A percentile compares a stretch with the other conserved stretches of the same genome.
Conservation (phyloP, 202 grass and related monocot genomes). For the Carex sylvatica region DNA sequence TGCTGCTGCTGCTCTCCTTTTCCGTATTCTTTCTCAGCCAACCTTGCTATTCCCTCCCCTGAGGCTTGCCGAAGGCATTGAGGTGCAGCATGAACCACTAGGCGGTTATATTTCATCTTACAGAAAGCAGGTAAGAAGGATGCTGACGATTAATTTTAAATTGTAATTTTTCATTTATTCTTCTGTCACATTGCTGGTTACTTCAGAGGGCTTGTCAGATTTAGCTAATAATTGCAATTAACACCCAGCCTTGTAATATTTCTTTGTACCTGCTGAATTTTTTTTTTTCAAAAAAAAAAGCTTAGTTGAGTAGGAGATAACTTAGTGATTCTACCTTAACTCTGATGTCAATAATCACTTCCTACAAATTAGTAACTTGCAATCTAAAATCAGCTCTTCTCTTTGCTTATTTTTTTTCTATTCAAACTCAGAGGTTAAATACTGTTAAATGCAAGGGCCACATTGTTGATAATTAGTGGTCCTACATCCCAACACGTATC, state of each 20-base stretch:
- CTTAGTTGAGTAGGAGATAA: background rate
- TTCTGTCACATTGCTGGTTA: background rate
- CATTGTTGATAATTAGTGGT: background rate
- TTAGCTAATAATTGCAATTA: background rate
- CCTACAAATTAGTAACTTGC: background rate
- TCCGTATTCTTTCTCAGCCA: slow-evolving; percentile 95
- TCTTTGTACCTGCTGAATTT: background rate
- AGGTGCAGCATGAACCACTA: slow-evolving; percentile 79
- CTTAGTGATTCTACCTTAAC: background rate
- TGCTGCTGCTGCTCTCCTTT: slow-evolving; percentile 91
- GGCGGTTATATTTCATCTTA: slow-evolving; percentile 91
- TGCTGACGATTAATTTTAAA: slow-evolving; percentile 22
- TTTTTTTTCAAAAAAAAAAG: background rate
- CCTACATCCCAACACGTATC: background rate
- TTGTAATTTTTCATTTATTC: slow-evolving; percentile 15
- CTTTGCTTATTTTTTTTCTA: background rate
- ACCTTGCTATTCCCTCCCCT: slow-evolving; percentile 91
- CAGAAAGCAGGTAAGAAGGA: slow-evolving; percentile 77
- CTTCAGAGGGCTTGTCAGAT: background rate
- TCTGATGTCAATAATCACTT: background rate
- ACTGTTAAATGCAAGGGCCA: background rate
- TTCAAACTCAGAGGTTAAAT: background rate
- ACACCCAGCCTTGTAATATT: background rate
- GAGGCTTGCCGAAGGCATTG: slow-evolving; percentile 79
- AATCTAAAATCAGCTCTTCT: background rate